A percentile compares a stretch with the other conserved stretches of the same genome.
Conservation (phyloP, 1,139 yeast species). For the Hyphopichia khmerensis region DNA sequence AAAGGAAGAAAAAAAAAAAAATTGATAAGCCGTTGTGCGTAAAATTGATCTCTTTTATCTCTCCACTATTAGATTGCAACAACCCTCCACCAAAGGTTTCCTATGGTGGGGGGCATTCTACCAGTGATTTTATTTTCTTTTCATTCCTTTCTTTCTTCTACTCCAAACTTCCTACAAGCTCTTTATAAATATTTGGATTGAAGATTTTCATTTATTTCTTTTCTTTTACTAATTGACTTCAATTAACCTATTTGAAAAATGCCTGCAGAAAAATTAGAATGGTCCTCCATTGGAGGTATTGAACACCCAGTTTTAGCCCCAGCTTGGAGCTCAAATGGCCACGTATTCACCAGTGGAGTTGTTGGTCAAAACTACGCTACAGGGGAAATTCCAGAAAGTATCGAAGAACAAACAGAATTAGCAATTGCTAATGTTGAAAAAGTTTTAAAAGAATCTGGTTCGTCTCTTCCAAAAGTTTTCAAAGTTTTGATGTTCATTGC, state of each 20-base stretch:
- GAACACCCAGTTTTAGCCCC: slow-evolving; percentile 43
- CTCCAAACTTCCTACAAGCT: no score
- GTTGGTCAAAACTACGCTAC: slow-evolving; percentile 33
- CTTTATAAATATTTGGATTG: no score
- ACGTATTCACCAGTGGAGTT: slow-evolving; percentile 49
- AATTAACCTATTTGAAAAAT: no score
- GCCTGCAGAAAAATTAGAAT: slow-evolving; percentile 32
- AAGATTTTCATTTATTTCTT: no score
- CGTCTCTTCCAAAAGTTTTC: slow-evolving; percentile 48
- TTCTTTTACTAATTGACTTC: no score
- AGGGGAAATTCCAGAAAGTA: slow-evolving; percentile 36
- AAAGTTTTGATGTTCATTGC: slow-evolving; percentile 53
- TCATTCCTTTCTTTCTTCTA: no score
- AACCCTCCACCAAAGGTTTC: background rate
- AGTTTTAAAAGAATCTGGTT: slow-evolving; percentile 46
- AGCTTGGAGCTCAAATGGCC: slow-evolving; percentile 48
- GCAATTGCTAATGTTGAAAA: slow-evolving; percentile 45
- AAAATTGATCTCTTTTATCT: background rate
- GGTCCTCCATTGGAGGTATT: slow-evolving; percentile 38
- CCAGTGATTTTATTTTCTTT: background rate
- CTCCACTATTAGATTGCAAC: background rate
- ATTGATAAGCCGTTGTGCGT: background rate
- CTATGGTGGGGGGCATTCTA: background rate
- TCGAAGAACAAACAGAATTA: slow-evolving; percentile 45
- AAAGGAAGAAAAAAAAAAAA: no score